Percentiles rank a stretch among this genome's conserved stretches.
Evolutionary conservation across 176 grass and related monocot genomes (phyloP).

Genomic region (Alloteropsis semialata): DNA sequence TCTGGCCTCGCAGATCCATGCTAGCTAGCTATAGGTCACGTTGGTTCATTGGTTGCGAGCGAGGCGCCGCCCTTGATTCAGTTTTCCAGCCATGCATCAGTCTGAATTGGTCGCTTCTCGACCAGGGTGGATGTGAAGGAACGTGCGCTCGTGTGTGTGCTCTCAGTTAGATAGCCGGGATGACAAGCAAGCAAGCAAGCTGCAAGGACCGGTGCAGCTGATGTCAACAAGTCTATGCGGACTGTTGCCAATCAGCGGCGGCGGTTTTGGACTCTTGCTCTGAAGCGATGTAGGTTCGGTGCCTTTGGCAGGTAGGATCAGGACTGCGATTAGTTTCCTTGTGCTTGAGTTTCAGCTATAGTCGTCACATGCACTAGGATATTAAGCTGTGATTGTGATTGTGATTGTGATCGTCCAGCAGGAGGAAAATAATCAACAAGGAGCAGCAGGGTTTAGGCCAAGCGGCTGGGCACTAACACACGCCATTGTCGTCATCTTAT

Average conservation of each 20-base stretch:
- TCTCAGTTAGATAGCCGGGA: neutral
- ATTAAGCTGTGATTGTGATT: too few species aligned
- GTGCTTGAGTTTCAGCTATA: too few species aligned
- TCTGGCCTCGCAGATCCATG: neutral
- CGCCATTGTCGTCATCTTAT: neutral
- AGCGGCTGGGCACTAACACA: neutral
- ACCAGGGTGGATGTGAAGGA: neutral
- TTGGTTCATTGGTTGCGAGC: too few species aligned
- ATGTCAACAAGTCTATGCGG: neutral
- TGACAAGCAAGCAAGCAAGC: neutral
- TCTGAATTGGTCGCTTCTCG: neutral
- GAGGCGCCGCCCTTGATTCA: neutral
- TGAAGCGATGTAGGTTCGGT: neutral
- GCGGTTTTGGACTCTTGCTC: conserved; percentile 11
- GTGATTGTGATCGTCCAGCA: neutral
- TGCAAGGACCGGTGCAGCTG: neutral
- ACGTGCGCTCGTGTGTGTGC: neutral
- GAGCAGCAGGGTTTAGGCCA: neutral
- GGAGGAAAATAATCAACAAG: neutral
- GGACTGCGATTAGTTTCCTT: neutral
- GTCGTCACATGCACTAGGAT: too few species aligned
- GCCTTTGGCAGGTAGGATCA: neutral
- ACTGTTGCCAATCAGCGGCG: conserved; percentile 2
- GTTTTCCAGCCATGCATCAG: neutral
- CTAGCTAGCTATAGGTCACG: neutral